Percentiles rank a stretch among this genome's conserved stretches.
Conservation (phyloP, 2,329 filamentous ascomycete species). For the Xylogone sp. region DNA sequence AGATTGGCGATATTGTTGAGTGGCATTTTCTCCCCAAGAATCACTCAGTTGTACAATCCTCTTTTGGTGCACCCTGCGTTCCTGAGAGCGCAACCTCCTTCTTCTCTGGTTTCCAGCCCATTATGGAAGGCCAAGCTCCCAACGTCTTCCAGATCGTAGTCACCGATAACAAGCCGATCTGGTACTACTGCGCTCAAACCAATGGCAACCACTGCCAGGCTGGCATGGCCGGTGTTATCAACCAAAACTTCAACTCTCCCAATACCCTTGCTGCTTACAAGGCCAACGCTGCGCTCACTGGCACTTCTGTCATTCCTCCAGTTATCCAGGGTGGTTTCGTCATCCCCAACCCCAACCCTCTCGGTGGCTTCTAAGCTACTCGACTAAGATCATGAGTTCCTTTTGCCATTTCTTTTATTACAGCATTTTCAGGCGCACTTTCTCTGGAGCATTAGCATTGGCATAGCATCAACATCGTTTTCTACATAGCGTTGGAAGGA, state of each 20-base stretch:
- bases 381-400: too few species aligned
- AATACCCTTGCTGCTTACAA: constrained; percentile 13
- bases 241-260: constrained; percentile 25
- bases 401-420: too few species aligned
- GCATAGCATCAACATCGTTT: too few species aligned
- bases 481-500: too few species aligned
- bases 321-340: constrained; percentile 16
- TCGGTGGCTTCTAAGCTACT: too few species aligned
- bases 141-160: constrained; percentile 38
- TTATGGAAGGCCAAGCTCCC: too few species aligned
- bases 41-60: constrained; percentile 43
- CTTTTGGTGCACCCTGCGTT: constrained; percentile 29
- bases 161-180: constrained; percentile 36
- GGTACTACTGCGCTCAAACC: constrained; percentile 36
- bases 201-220: constrained; percentile 39
- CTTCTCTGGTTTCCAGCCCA: constrained; percentile 5
- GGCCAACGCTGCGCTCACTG: constrained; percentile 10
- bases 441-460: too few species aligned
- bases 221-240: constrained; percentile 48
- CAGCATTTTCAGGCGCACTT: too few species aligned
- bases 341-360: too few species aligned
- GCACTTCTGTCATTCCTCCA: constrained; percentile 4
- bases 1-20: constrained; percentile 47
- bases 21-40: constrained; percentile 50
- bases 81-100: constrained; percentile 24